Conservation (phyloP, 2,329 filamentous ascomycete genomes). For the Acrocalymma vagum region DNA sequence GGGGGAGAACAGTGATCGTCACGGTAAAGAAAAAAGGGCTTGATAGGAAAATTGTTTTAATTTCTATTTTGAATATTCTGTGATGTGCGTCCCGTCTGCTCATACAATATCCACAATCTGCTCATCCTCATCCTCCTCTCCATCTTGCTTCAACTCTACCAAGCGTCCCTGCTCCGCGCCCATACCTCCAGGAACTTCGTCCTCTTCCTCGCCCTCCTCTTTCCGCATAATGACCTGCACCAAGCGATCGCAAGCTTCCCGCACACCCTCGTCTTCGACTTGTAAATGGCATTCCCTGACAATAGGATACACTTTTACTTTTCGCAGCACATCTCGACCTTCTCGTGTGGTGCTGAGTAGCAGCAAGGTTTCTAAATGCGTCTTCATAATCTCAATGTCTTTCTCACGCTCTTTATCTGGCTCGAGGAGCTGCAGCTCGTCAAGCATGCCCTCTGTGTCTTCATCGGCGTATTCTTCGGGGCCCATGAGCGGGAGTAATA, state of each 20-base stretch:
- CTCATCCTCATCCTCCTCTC: slow-evolving; percentile 46
- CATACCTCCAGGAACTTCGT: slow-evolving; percentile 39
- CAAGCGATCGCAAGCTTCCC: slow-evolving; percentile 85
- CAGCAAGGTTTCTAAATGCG: slow-evolving; percentile 87
- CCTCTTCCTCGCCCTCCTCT: slow-evolving; percentile 68
- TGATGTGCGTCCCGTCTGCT: too few relatives aligned
- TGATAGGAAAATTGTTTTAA: too few relatives aligned
- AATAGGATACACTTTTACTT: slow-evolving; percentile 86
- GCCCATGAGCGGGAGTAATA: slow-evolving; percentile 87
- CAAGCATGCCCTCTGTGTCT: slow-evolving; percentile 84
- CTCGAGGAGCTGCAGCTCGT: slow-evolving; percentile 87
- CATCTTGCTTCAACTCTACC: slow-evolving; percentile 35
- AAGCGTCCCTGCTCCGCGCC: slow-evolving; percentile 29
- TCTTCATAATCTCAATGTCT: slow-evolving; percentile 79
- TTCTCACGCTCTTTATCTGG: slow-evolving; percentile 88
- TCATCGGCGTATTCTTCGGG: slow-evolving; percentile 88
- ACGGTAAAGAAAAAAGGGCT: too few relatives aligned
- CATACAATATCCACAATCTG: slow-evolving; percentile 43
- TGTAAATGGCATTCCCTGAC: slow-evolving; percentile 84
- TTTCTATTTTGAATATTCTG: too few relatives aligned
- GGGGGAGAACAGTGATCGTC: too few relatives aligned
- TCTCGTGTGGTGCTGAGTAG: slow-evolving; percentile 80
- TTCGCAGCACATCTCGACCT: slow-evolving; percentile 77
- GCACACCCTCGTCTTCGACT: slow-evolving; percentile 79
- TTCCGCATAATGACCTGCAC: slow-evolving; percentile 90